A percentile compares a stretch with the other conserved stretches of the same genome.
Conservation (phyloP, 2,329 filamentous ascomycete genomes). For the Calonectria leucothoes region DNA sequence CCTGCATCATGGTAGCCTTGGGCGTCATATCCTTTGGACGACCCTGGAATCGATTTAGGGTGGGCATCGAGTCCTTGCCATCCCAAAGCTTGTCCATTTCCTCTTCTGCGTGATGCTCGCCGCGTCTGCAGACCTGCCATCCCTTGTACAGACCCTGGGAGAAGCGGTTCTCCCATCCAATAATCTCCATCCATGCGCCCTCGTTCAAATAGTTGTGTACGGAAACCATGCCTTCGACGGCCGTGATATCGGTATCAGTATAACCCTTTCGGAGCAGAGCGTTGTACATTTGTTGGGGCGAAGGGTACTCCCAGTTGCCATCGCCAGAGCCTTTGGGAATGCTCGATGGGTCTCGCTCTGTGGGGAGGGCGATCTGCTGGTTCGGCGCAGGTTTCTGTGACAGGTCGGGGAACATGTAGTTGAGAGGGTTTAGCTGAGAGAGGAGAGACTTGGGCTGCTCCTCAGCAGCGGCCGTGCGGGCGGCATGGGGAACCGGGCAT, state of each 20-base stretch:
- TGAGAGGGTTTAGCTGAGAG: slow-evolving; percentile 76
- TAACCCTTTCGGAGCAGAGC: slow-evolving; percentile 96
- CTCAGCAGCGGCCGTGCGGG: slow-evolving; percentile 32
- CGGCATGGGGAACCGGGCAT: slow-evolving; percentile 59
- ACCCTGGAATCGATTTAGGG: slow-evolving; percentile 88
- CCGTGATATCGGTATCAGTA: slow-evolving; percentile 91
- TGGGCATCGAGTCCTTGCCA: slow-evolving; percentile 70
- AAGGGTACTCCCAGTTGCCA: slow-evolving; percentile 96
- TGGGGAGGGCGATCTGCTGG: slow-evolving; percentile 80
- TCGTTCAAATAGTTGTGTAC: slow-evolving; percentile 99
- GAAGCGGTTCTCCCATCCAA: slow-evolving; percentile 93
- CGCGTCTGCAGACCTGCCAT: slow-evolving; percentile 79
- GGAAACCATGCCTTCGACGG: slow-evolving; percentile 96
- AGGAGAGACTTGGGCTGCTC: slow-evolving; percentile 59
- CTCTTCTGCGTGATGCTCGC: slow-evolving; percentile 71
- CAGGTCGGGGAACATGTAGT: slow-evolving; percentile 93
- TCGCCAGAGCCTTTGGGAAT: slow-evolving; percentile 88
- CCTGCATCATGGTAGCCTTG: slow-evolving; percentile 86
- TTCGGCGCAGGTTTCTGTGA: slow-evolving; percentile 82
- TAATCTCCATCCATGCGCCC: slow-evolving; percentile 95
- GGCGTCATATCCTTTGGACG: slow-evolving; percentile 90
- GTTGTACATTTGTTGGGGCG: slow-evolving; percentile 99
- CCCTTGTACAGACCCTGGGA: slow-evolving; percentile 76
- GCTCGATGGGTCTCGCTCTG: slow-evolving; percentile 84
- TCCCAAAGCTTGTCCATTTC: slow-evolving; percentile 63